phyloP scores from a whole-genome alignment of 495 filamentous ascomycete genomes.

The Margaritispora aquatica region DNA sequence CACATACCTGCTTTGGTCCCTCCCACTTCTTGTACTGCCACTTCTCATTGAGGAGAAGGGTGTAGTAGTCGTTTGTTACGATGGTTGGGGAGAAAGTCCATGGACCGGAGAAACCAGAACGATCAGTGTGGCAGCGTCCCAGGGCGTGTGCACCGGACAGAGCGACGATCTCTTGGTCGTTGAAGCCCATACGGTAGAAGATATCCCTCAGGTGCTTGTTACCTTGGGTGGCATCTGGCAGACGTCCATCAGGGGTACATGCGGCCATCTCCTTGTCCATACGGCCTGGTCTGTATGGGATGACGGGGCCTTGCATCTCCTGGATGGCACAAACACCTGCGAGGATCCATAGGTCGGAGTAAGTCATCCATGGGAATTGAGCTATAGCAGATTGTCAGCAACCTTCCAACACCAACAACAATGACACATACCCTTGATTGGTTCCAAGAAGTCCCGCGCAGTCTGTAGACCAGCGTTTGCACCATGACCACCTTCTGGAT shows the following conservation, averaged over 20 bases:
- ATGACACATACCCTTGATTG: conserved; percentile 61
- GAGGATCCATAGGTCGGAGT: conserved; percentile 96
- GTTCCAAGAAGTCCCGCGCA: conserved; percentile 89
- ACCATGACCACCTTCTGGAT: conserved; percentile 85
- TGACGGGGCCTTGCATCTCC: conserved; percentile 84
- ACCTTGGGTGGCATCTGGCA: conserved; percentile 80
- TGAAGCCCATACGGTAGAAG: conserved; percentile 97
- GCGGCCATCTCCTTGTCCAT: conserved; percentile 71
- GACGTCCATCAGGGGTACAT: conserved; percentile 93
- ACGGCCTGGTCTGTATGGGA: conserved; percentile 90
- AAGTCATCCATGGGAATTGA: conserved; percentile 90
- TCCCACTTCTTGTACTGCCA: conserved; percentile 93
- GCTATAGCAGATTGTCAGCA: conserved; percentile 38
- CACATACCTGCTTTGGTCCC: conserved; percentile 51
- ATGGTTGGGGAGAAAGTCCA: conserved; percentile 97
- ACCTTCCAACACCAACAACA: not conserved
- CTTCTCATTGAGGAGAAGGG: conserved; percentile 82
- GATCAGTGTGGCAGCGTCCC: conserved; percentile 85
- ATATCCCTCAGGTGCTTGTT: conserved; percentile 81
- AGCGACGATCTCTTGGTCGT: conserved; percentile 94
- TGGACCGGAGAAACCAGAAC: conserved; percentile 83
- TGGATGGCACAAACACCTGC: conserved; percentile 81
- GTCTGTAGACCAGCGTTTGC: conserved; percentile 87
- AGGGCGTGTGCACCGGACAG: conserved; percentile 86
- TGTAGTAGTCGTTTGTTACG: conserved; percentile 92